These are phyloP conservation scores for Cyathus striatus DNA, from an alignment of 768 basidiomycete genomes.

Conservation along the genomic window DNA sequence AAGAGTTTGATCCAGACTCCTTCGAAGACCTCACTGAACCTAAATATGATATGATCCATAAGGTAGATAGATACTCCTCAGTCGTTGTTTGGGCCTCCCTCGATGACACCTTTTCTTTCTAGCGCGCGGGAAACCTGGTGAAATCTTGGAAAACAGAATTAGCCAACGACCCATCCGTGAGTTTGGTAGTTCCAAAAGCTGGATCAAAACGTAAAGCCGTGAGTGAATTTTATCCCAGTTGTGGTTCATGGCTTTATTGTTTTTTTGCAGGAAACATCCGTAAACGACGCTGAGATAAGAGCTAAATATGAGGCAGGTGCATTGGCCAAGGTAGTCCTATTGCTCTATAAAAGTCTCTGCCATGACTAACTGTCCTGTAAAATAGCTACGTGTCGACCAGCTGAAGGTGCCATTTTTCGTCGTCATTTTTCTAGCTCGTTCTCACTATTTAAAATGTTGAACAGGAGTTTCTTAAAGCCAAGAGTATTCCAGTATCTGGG, in stretches of 20 bases:
- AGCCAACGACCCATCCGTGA: constrained; percentile 58
- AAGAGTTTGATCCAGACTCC: constrained; percentile 72
- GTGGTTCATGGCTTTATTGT: background rate
- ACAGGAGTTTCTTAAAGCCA: constrained; percentile 72
- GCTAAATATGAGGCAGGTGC: constrained; percentile 55
- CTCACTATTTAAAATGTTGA: constrained; percentile 4
- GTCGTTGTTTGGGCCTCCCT: constrained; percentile 7
- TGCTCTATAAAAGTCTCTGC: constrained; percentile 3
- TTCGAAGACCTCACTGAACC: constrained; percentile 85
- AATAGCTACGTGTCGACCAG: constrained; percentile 71
- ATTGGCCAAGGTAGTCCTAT: constrained; percentile 56
- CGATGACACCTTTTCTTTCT: constrained; percentile 4
- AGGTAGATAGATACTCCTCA: constrained; percentile 36
- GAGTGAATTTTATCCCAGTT: constrained; percentile 2
- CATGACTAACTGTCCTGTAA: constrained; percentile 7
- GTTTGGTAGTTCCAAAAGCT: constrained; percentile 36
- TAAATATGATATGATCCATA: constrained; percentile 71
- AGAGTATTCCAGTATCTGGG: constrained; percentile 55
- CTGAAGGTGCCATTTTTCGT: constrained; percentile 50
- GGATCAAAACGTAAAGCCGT: constrained; percentile 74
- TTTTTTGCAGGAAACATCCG: constrained; percentile 45
- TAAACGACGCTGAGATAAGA: constrained; percentile 72
- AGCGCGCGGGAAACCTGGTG: constrained; percentile 68
- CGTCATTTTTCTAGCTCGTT: constrained; percentile 1
- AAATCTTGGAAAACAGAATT: constrained; percentile 63